Evolutionary conservation across 352 stramenopile species (phyloP), one percentile per base, ranked within the genome.

Genomic region (Globisporangium heterothallicum): DNA sequence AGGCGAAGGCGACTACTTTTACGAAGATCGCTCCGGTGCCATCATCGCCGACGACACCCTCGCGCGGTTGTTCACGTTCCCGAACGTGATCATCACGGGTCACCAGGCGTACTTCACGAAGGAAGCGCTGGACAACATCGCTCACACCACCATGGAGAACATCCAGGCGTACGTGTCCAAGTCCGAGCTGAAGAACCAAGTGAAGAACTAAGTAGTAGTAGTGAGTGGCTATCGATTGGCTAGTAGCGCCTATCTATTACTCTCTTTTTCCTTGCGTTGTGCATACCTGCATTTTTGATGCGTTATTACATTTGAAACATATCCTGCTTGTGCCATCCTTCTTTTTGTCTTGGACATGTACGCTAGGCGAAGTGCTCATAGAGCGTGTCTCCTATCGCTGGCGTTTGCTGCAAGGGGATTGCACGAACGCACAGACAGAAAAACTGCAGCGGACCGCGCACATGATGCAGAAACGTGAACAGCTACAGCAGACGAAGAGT

Each of bases 71-170:
- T 87, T 89, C 35, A 92, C 81, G 27, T 92, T 92, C 66, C 69
- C 78, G 36, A 92, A 92, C 54, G 81, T 92, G 35, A 66, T 92
- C 43, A 80, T 89, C 55, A 92, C 81, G 32, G 78, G 80, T 18
- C 80, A 89, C 58, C 80, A 92, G 53, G 80, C 78, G 14, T 91
- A 85, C 64, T 89, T 89, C 58, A 92, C 78, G 1, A 75, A 88
- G 43, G 81, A 92, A 29, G 81, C 81, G 0, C 57, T 92, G 13
- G 56, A 73, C 44, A 89, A 77, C 59, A 92, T 92, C 36, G 72
- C 67, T 3, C 70, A 79, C 51, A 84, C 72, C 4, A 92, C 78
- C 3, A 84, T 92, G 70, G 59, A 67, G 27, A 92, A 92, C 62
- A 79, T 89, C 58, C 68, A 81, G 35, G 76, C 73, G 38, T 86